phyloP scores from a whole-genome alignment of 2,329 filamentous ascomycete species.

The Apiospora malaysiana region DNA sequence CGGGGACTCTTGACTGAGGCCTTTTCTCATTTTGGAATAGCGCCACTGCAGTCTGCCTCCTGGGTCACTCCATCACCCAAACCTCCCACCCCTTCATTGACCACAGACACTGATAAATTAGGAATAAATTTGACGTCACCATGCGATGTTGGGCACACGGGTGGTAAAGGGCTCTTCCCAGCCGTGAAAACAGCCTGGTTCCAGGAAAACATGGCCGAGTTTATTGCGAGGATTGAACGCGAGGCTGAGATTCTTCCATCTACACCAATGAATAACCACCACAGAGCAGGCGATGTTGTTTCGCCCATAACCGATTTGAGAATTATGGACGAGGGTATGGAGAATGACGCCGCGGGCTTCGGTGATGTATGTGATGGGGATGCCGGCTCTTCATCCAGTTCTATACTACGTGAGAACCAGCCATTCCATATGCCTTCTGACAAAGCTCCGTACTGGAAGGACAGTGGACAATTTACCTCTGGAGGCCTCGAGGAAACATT shows the following conservation, averaged over 20 bases:
- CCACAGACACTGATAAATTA: slow-evolving; percentile 26
- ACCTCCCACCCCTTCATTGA: slow-evolving; percentile 25
- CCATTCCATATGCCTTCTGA: neutral
- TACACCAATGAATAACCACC: neutral
- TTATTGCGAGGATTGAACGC: slow-evolving; percentile 42
- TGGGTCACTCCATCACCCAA: slow-evolving; percentile 36
- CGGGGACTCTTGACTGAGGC: neutral
- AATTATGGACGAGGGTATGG: neutral
- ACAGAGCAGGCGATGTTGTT: neutral
- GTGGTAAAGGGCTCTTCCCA: neutral
- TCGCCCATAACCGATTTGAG: neutral
- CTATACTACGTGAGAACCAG: neutral
- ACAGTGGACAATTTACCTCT: neutral
- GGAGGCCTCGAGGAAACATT: neutral
- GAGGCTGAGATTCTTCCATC: slow-evolving; percentile 29
- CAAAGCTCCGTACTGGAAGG: neutral
- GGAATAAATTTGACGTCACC: slow-evolving; percentile 30
- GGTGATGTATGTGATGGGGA: neutral
- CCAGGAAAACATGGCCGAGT: slow-evolving; percentile 40
- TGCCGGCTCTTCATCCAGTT: neutral
- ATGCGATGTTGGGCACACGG: slow-evolving; percentile 25
- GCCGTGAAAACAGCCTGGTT: neutral
- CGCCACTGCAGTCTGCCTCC: slow-evolving; percentile 29
- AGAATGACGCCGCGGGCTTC: neutral
- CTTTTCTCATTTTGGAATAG: slow-evolving; percentile 19